phyloP scores from a whole-genome alignment of 1,284 basidiomycete genomes.

The Puccinia sorghi region DNA sequence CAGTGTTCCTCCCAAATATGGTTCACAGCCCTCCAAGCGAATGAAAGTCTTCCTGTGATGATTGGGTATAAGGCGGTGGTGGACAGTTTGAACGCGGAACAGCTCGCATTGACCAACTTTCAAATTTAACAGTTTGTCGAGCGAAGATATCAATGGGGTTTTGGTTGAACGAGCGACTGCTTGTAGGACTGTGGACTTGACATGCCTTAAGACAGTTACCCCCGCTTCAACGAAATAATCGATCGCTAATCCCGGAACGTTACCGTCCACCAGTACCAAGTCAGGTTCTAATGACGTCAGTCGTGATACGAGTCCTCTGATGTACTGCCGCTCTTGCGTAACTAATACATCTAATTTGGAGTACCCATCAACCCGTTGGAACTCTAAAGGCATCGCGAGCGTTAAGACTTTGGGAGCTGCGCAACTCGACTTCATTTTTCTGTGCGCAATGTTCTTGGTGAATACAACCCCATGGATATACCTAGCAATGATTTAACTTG shows the following conservation, averaged over 20 bases:
- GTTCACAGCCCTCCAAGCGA: slow-evolving; percentile 92
- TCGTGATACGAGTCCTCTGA: slow-evolving; percentile 81
- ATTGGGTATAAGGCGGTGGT: slow-evolving; percentile 86
- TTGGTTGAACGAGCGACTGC: slow-evolving; percentile 91
- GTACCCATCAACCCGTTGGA: slow-evolving; percentile 87
- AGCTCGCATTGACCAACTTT: slow-evolving; percentile 84
- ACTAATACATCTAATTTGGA: slow-evolving; percentile 89
- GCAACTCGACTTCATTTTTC: slow-evolving; percentile 64
- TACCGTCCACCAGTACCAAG: slow-evolving; percentile 86
- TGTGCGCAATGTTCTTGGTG: slow-evolving; percentile 96
- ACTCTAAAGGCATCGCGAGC: slow-evolving; percentile 92
- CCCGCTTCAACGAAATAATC: slow-evolving; percentile 84
- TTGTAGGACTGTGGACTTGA: slow-evolving; percentile 83
- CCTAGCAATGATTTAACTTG: slow-evolving; percentile 3
- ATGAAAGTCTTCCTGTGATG: slow-evolving; percentile 84
- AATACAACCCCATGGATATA: slow-evolving; percentile 86
- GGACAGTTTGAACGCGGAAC: slow-evolving; percentile 89
- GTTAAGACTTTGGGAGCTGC: slow-evolving; percentile 86
- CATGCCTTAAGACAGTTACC: slow-evolving; percentile 85
- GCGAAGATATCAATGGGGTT: slow-evolving; percentile 89
- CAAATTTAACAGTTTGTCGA: slow-evolving; percentile 91
- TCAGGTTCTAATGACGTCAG: slow-evolving; percentile 89
- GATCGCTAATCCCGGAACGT: slow-evolving; percentile 86
- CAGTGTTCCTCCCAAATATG: slow-evolving; percentile 90
- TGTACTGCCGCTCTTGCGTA: slow-evolving; percentile 91